Evolutionary conservation across 805 yeast species (phyloP), one percentile per base, ranked within the genome.

Genomic region (Jamesozyma lodderae): DNA sequence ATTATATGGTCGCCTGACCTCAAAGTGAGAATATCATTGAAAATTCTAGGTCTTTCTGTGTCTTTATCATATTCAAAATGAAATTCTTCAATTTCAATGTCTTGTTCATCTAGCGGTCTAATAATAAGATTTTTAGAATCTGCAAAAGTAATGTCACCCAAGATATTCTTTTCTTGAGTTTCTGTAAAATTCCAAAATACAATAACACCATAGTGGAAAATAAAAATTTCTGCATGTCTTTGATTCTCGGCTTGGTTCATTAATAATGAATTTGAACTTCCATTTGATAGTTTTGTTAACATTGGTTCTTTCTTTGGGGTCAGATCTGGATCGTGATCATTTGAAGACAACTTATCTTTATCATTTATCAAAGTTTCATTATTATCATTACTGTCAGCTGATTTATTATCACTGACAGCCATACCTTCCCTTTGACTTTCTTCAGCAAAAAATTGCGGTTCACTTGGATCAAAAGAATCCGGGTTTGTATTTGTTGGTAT

Each of bases 121-220:
- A 81, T 66, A 20, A 82, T 73, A 17, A 87, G 62, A 9, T 70
- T 63, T 57, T 66, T 69, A 13, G 60, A 65, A 22, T 68, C 70
- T 15, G 72, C 68, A 52, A 72, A 72, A 27, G 75, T 81, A 45
- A 92, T 67, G 54, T 92, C 98, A 1, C 96, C 97, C 39, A 92
- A 69, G 15, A 92, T 77, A 51, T 90, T 92, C 64, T 87, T 87
- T 53, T 92, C 98, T 55, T 92, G 96, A 6, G 75, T 68, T 55
- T 87, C 96, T 2, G 90, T 77, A 50, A 92, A 87, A 54, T 92
- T 92, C 98, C 98, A 92, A 53, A 92, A 88, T 16, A 92, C 96
- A n/a, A 92, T 86, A 11, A 90, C 94, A 16, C 98, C 98, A 57
- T 92, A 92, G 37, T 77, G 79, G 56, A 90, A 77, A 11, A 92